A percentile compares a stretch with the other conserved stretches of the same genome.
phyloP scores from a whole-genome alignment of 768 basidiomycete species.

The Gelatoporia subvermispora region DNA sequence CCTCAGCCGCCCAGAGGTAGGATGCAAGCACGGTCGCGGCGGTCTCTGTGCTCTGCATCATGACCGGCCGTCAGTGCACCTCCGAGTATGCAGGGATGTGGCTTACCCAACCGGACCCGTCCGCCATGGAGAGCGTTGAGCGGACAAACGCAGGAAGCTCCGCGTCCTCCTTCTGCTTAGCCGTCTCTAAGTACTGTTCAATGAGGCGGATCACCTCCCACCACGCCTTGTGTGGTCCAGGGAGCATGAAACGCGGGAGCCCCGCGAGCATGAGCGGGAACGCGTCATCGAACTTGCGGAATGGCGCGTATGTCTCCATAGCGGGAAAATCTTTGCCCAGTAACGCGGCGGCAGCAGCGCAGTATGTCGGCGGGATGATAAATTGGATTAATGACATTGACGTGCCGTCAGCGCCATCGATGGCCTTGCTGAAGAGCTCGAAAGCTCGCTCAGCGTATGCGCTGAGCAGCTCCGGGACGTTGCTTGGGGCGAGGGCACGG shows the following conservation, averaged over 20 bases:
- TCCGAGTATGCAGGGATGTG: no score
- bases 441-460: no score
- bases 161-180: neutral
- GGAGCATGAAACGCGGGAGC: constrained; percentile 15
- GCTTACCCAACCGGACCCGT: constrained; percentile 9
- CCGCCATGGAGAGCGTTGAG: constrained; percentile 1
- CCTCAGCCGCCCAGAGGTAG: constrained; percentile 19
- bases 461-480: no score
- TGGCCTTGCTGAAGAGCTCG: no score
- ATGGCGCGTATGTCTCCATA: constrained; percentile 6
- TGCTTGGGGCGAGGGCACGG: no score
- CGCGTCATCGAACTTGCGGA: constrained; percentile 16
- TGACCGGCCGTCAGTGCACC: neutral
- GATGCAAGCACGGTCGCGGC: constrained; percentile 8
- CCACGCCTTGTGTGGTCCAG: constrained; percentile 8
- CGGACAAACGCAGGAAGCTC: constrained; percentile 1
- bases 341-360: constrained; percentile 12
- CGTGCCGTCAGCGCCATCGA: no score
- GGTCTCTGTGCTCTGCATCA: no score
- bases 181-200: constrained; percentile 4
- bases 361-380: constrained; percentile 13
- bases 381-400: constrained; percentile 7
- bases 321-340: constrained; percentile 19
- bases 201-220: constrained; percentile 10
- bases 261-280: constrained; percentile 12